A percentile compares a stretch with the other conserved stretches of the same genome.
phyloP scores from a whole-genome alignment of 768 basidiomycete species.

The Suillus fuscotomentosus region DNA sequence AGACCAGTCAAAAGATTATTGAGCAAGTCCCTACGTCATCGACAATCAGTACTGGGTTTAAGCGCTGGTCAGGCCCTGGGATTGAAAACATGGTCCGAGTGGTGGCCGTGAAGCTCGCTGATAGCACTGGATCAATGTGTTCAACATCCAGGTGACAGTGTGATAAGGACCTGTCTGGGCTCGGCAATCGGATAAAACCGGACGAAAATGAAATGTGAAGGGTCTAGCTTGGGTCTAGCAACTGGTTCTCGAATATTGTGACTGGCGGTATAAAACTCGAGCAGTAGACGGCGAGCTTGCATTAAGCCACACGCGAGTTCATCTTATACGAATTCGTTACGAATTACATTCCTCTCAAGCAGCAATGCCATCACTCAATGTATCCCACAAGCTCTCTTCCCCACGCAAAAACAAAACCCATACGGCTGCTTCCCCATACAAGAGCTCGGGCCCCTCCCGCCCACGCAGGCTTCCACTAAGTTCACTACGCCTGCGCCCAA shows the following conservation, averaged over 20 bases:
- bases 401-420: background rate
- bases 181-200: background rate
- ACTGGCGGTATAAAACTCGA: background rate
- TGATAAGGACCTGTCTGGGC: background rate
- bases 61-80: no score
- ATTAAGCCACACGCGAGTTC: background rate
- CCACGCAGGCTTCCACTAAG: conserved; percentile 1
- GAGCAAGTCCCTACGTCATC: background rate
- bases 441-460: background rate
- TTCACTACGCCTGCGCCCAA: conserved; percentile 44
- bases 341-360: background rate
- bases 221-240: background rate
- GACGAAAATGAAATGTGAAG: background rate
- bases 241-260: background rate
- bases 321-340: background rate
- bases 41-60: background rate
- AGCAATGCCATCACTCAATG: background rate
- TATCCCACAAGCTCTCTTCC: background rate
- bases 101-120: background rate
- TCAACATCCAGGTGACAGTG: background rate
- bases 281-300: background rate
- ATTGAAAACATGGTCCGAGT: background rate
- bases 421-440: background rate
- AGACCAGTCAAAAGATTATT: background rate
- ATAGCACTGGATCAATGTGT: background rate